phyloP scores from a whole-genome alignment of 352 stramenopile genomes.

The Phytophthora fragariaefolia region DNA sequence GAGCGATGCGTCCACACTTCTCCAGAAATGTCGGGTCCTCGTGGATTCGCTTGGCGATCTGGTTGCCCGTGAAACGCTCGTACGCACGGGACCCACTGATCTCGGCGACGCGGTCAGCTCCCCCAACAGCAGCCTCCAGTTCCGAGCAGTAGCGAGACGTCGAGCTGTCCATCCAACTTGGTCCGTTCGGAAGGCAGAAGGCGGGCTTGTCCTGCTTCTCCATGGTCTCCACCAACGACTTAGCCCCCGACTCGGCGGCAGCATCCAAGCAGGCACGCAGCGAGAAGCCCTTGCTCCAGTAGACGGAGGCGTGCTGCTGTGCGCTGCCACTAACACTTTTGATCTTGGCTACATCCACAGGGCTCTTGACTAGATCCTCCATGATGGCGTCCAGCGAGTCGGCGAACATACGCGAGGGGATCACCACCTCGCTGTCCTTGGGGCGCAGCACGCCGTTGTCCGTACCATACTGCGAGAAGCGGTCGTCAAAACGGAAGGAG shows the following conservation, averaged over 20 bases:
- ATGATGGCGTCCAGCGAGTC: constrained; percentile 81
- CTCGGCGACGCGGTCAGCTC: constrained; percentile 57
- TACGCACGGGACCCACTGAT: constrained; percentile 85
- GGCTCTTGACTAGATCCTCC: constrained; percentile 39
- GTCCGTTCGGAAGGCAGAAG: constrained; percentile 69
- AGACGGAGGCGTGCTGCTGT: constrained; percentile 86
- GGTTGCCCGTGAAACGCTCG: constrained; percentile 83
- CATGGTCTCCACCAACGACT: constrained; percentile 34
- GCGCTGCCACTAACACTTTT: constrained; percentile 74
- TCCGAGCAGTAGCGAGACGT: constrained; percentile 63
- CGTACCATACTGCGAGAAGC: constrained; percentile 67
- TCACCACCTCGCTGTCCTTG: constrained; percentile 56
- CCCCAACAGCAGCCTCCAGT: constrained; percentile 67
- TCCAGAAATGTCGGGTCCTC: constrained; percentile 56
- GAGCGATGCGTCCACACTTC: constrained; percentile 50
- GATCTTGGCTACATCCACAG: constrained; percentile 53
- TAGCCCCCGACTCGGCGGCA: constrained; percentile 18
- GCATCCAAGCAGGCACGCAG: constrained; percentile 42
- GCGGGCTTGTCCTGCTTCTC: constrained; percentile 32
- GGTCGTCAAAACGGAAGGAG: constrained; percentile 76
- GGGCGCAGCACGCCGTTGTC: constrained; percentile 72
- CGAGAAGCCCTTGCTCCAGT: constrained; percentile 68
- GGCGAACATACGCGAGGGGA: constrained; percentile 82
- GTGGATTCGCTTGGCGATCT: constrained; percentile 69
- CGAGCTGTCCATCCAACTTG: constrained; percentile 89